Evolutionary conservation across 2,329 filamentous ascomycete genomes (phyloP).

Genomic region (Zasmidium citrigriseum): DNA sequence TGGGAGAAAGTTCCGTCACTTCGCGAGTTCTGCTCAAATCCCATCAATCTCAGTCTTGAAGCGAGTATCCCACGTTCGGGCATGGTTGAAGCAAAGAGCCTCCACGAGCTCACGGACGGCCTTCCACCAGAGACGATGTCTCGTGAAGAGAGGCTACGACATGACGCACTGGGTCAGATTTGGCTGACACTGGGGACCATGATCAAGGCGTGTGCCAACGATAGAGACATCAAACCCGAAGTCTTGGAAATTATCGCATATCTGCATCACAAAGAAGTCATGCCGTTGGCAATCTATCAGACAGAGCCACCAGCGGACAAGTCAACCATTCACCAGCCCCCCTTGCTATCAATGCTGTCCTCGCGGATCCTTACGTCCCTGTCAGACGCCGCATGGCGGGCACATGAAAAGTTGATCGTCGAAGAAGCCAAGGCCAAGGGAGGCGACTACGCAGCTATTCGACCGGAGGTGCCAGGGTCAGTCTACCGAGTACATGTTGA

Average conservation of each 20-base stretch:
- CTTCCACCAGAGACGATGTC: constrained; percentile 3
- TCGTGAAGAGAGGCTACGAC: constrained; percentile 29
- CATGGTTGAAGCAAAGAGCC: neutral
- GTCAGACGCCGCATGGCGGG: constrained; percentile 53
- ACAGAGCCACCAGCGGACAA: constrained; percentile 37
- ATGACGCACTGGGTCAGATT: constrained; percentile 45
- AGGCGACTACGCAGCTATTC: constrained; percentile 40
- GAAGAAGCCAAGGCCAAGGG: constrained; percentile 35
- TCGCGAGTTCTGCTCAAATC: constrained; percentile 13
- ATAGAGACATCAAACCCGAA: constrained; percentile 40
- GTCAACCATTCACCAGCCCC: constrained; percentile 47
- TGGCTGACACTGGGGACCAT: constrained; percentile 50
- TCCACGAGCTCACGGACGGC: constrained; percentile 27
- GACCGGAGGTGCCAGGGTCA: constrained; percentile 47
- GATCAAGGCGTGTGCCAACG: constrained; percentile 38
- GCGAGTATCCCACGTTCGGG: neutral
- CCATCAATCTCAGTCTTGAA: constrained; percentile 4
- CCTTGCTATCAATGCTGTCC: constrained; percentile 49
- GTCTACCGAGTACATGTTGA: constrained; percentile 43
- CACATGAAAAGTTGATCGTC: constrained; percentile 41
- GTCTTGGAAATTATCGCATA: constrained; percentile 51
- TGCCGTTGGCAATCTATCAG: constrained; percentile 49
- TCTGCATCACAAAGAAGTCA: constrained; percentile 49
- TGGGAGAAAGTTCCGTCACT: constrained; percentile 17
- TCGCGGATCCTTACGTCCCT: constrained; percentile 51